Percentiles rank a stretch among this genome's conserved stretches.
Conservation (phyloP, 2,329 filamentous ascomycete species). For the Metarhizium album region DNA sequence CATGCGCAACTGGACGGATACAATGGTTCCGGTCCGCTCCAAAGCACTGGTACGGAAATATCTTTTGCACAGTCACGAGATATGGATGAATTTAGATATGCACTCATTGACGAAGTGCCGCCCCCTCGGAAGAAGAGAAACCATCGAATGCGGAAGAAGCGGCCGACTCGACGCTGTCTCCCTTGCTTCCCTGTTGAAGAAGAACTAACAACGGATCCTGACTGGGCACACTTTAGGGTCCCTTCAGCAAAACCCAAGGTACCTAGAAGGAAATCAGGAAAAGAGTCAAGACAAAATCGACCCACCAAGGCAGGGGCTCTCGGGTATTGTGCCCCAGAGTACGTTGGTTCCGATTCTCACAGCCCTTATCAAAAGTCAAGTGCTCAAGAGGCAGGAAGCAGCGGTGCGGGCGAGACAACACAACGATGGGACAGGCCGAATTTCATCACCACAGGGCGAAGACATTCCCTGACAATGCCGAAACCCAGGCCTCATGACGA, state of each 20-base stretch:
- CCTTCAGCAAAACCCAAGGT: constrained; percentile 3
- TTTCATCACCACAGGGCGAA: constrained; percentile 8
- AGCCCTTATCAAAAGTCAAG: constrained; percentile 5
- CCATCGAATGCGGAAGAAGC: constrained; percentile 8
- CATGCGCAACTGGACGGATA: constrained; percentile 20
- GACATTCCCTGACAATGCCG: constrained; percentile 7
- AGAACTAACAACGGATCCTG: constrained; percentile 14
- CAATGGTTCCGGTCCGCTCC: constrained; percentile 11
- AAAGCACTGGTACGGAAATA: constrained; percentile 20
- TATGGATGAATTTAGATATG: constrained; percentile 23
- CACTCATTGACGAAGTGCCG: constrained; percentile 21
- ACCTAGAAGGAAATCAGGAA: background rate
- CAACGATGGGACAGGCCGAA: constrained; percentile 3
- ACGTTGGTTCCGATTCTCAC: background rate
- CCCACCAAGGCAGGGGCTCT: constrained; percentile 1
- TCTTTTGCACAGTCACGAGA: constrained; percentile 19
- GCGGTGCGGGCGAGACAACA: background rate
- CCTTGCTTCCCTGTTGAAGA: constrained; percentile 18
- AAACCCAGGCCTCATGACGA: background rate
- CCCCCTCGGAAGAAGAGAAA: constrained; percentile 13
- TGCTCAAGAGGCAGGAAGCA: background rate
- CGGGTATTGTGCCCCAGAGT: background rate
- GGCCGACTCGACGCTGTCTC: constrained; percentile 14
- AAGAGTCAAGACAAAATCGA: background rate
- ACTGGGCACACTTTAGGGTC: constrained; percentile 14